Base-by-base conservation (phyloP, 176 grass and related monocot species). In the Typha latifolia region DNA sequence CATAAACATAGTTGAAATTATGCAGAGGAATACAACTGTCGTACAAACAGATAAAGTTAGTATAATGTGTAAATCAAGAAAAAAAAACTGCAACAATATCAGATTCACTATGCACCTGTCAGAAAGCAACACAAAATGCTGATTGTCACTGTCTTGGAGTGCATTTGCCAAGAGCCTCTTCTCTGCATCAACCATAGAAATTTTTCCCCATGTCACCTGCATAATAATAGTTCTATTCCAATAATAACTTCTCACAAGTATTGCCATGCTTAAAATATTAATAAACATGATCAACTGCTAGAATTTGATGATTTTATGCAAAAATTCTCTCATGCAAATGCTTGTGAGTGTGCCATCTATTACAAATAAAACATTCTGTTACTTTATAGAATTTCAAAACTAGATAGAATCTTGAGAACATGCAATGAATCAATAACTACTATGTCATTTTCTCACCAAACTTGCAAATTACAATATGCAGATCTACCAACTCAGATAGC, bases 131-230 rank as follows among this genome's bases (percentile, higher is more conserved):
- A 96, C 85, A 82, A 96, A 96, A 84, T 78, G 69, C 56, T 96
- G 88, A 80, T 96, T 96, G 80, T 96, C 85, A 31, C 59, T 49
- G 47, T 96, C 92, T 82, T 79, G 77, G 62, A 96, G 69, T 74
- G 92, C 92, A 78, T 96, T 86, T 29, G 88, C 92, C 68, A 96
- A 72, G 56, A 96, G 80, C 59, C 92, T 91, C 85, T 70, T 96
- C 77, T 96, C 92, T 26, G 92, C 92, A 84, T 96, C 92, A 70
- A 96, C 73, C 92, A 96, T 96, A 51, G 92, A 96, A 74, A 96
- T 96, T 78, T 84, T 86, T 67, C 92, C 92, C 92, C 92, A 96
- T 12, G 84, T 82, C 68, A 96, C 92, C 92, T 96, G 31, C 18
- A 52, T 37, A 55, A 50, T n/a, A 2, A 47, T 27, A 61, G 12